Conservation (phyloP, 169 alveolate species). For the Plasmodium cynomolgi region DNA sequence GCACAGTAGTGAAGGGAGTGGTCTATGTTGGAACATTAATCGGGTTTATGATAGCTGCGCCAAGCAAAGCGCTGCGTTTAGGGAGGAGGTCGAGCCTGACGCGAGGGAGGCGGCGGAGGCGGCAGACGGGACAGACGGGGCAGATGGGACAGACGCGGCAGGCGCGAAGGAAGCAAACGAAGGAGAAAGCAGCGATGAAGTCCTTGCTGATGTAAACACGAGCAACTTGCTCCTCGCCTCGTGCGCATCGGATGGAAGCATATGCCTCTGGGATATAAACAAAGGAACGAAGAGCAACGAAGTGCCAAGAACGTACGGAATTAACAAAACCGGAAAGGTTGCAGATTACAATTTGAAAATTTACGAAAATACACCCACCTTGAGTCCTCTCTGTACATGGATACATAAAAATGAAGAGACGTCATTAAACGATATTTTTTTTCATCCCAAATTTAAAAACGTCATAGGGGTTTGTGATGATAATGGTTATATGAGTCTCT, state of each 20-base stretch:
- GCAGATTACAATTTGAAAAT: conserved; percentile 54
- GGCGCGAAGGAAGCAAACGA: not conserved
- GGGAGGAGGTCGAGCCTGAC: not conserved
- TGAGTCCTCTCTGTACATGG: conserved; percentile 58
- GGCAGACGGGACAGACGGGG: not conserved
- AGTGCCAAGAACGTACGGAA: conserved; percentile 74
- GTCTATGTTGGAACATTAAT: conserved; percentile 90
- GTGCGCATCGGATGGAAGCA: conserved; percentile 92
- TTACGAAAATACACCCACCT: conserved; percentile 49
- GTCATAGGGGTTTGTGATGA: conserved; percentile 55
- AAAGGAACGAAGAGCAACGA: conserved; percentile 56
- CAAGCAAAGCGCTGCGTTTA: not conserved
- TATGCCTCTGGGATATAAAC: conserved; percentile 93
- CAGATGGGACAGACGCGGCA: not conserved
- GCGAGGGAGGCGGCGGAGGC: not conserved
- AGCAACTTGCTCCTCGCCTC: conserved; percentile 86
- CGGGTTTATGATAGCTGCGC: conserved; percentile 13
- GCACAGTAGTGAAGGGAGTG: conserved; percentile 94
- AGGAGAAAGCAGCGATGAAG: not conserved
- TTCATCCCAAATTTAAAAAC: conserved; percentile 70
- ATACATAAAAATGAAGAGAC: conserved; percentile 29
- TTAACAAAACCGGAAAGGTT: conserved; percentile 50
- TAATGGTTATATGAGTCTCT: conserved; percentile 63
- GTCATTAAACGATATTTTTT: conserved; percentile 58
- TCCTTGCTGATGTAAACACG: conserved; percentile 72